These are phyloP conservation scores for Phytophthora cactorum DNA, from an alignment of 352 stramenopile genomes.

Conservation along the genomic window DNA sequence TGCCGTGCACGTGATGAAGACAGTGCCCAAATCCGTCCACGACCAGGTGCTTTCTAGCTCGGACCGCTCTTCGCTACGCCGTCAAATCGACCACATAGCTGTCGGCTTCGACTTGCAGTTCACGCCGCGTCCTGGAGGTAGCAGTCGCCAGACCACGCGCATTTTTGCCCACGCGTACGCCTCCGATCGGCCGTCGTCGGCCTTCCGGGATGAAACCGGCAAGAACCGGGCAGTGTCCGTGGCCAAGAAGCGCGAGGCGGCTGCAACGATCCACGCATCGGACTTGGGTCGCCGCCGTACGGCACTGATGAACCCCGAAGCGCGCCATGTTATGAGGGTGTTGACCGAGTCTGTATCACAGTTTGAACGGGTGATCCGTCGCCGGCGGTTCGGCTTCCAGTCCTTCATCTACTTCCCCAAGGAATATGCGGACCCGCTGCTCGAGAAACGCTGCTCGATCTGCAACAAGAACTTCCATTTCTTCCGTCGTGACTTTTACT, in stretches of 20 bases:
- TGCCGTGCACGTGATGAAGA: slow-evolving; percentile 63
- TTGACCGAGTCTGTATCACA: slow-evolving; percentile 54
- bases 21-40: neutral
- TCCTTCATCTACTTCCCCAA: slow-evolving; percentile 58
- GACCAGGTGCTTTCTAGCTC: too few species aligned
- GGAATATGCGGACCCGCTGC: slow-evolving; percentile 29
- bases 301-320: slow-evolving; percentile 58
- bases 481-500: slow-evolving; percentile 53
- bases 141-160: slow-evolving; percentile 45
- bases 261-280: slow-evolving; percentile 25
- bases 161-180: slow-evolving; percentile 58
- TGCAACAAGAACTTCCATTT: slow-evolving; percentile 46
- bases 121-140: slow-evolving; percentile 9
- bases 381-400: slow-evolving; percentile 71
- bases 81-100: too few species aligned
- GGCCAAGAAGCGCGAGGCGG: slow-evolving; percentile 32
- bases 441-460: slow-evolving; percentile 40
- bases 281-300: slow-evolving; percentile 42
- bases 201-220: slow-evolving; percentile 35
- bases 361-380: slow-evolving; percentile 64
- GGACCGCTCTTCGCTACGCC: too few species aligned
- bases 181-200: slow-evolving; percentile 36
- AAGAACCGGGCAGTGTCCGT: slow-evolving; percentile 26
- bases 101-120: too few species aligned
- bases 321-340: slow-evolving; percentile 46